Conservation (phyloP, 2,329 filamentous ascomycete genomes). For the Lasiodiplodia sp. region DNA sequence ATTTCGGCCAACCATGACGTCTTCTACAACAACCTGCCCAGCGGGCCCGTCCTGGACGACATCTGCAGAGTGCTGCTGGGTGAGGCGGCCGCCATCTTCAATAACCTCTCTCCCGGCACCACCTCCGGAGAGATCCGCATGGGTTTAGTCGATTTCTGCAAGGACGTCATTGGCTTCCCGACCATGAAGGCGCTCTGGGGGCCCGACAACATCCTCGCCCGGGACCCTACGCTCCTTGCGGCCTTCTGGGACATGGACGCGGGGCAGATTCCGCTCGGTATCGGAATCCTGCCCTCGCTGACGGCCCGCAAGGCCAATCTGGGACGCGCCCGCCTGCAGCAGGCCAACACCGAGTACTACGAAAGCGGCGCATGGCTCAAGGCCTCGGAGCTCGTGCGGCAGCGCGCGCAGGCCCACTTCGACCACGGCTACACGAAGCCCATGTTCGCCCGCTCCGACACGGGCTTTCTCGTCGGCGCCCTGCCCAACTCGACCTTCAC, state of each 20-base stretch:
- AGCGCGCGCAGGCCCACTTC: conserved; percentile 36
- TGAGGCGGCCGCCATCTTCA: conserved; percentile 2
- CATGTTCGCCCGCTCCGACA: conserved; percentile 36
- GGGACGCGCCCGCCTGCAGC: conserved; percentile 43
- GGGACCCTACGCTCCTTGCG: conserved; percentile 45
- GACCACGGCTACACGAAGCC: conserved; percentile 35
- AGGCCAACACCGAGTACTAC: conserved; percentile 41
- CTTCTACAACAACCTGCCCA: conserved; percentile 9
- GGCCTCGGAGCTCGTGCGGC: conserved; percentile 37
- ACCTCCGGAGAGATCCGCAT: neutral
- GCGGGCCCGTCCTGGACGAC: conserved; percentile 5
- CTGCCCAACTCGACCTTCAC: conserved; percentile 54
- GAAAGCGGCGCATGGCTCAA: conserved; percentile 36
- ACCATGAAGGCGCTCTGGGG: conserved; percentile 54
- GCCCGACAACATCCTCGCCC: conserved; percentile 52
- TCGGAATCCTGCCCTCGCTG: conserved; percentile 44
- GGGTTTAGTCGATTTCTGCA: neutral
- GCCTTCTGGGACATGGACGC: conserved; percentile 55
- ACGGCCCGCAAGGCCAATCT: conserved; percentile 49
- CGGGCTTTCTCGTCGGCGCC: conserved; percentile 43
- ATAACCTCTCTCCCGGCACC: neutral
- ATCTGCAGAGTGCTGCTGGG: conserved; percentile 7
- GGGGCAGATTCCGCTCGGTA: conserved; percentile 41
- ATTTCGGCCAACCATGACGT: conserved; percentile 16
- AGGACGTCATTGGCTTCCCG: conserved; percentile 31